These are phyloP conservation scores for Plectosphaerella sp. DNA, from an alignment of 2,329 filamentous ascomycete genomes.

Conservation along the genomic window DNA sequence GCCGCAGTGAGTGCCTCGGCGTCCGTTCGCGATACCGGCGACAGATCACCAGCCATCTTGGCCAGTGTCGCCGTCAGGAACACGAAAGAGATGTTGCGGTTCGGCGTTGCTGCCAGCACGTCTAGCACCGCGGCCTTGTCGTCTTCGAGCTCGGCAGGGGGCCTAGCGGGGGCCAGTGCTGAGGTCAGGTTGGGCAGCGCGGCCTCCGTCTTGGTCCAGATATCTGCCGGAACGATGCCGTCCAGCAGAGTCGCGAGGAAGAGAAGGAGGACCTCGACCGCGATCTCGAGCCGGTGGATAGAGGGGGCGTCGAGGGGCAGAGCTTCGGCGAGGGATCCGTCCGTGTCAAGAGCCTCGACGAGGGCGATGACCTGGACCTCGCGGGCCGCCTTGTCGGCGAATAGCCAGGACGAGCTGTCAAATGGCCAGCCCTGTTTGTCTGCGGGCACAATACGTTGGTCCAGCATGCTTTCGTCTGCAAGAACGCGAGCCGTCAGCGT, in stretches of 20 bases:
- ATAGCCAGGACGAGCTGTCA: slow-evolving; percentile 31
- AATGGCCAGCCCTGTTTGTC: slow-evolving; percentile 58
- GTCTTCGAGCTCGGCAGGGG: slow-evolving; percentile 26
- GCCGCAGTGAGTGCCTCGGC: slow-evolving; percentile 24
- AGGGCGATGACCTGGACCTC: slow-evolving; percentile 29
- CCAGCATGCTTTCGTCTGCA: slow-evolving; percentile 60
- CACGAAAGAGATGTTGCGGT: slow-evolving; percentile 85
- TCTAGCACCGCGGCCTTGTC: slow-evolving; percentile 62
- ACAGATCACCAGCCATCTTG: slow-evolving; percentile 45
- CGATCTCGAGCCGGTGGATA: slow-evolving; percentile 66
- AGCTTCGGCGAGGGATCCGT: slow-evolving; percentile 53
- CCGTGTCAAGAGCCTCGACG: slow-evolving; percentile 69
- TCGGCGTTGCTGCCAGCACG: slow-evolving; percentile 64
- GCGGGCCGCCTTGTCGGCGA: slow-evolving; percentile 18
- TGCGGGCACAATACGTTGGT: slow-evolving; percentile 44
- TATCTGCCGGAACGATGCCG: slow-evolving; percentile 65
- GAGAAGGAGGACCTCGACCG: slow-evolving; percentile 65
- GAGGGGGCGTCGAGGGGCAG: slow-evolving; percentile 61
- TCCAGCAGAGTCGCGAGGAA: slow-evolving; percentile 75
- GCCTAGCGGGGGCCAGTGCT: background rate
- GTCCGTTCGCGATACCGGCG: slow-evolving; percentile 31
- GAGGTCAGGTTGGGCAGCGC: slow-evolving; percentile 41
- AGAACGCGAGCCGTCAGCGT: slow-evolving; percentile 50
- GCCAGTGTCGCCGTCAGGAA: slow-evolving; percentile 76
- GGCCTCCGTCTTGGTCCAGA: slow-evolving; percentile 68